Conservation (phyloP, 1,284 basidiomycete species). For the Ustilago cynodontis region DNA sequence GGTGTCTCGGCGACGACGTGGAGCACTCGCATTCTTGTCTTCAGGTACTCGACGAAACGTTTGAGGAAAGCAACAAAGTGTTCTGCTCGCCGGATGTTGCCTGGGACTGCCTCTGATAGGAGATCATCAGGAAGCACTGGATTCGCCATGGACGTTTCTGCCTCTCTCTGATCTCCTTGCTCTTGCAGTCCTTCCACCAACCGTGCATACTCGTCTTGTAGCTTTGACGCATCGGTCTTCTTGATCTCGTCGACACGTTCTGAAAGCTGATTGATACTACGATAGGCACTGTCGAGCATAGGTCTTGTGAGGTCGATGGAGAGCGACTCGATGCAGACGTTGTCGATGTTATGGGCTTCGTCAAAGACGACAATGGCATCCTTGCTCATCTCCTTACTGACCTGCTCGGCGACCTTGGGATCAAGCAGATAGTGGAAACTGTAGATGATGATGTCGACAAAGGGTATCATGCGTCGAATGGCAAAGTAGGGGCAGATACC, state of each 20-base stretch:
- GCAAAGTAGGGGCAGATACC: slow-evolving; percentile 96
- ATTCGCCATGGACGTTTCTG: slow-evolving; percentile 84
- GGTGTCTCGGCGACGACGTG: slow-evolving; percentile 99
- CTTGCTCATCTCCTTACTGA: slow-evolving; percentile 96
- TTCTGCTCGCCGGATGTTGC: slow-evolving; percentile 97
- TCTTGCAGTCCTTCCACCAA: slow-evolving; percentile 91
- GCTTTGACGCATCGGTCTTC: slow-evolving; percentile 87
- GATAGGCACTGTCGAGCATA: slow-evolving; percentile 93
- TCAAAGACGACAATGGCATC: slow-evolving; percentile 99
- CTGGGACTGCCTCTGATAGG: slow-evolving; percentile 93
- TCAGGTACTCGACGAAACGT: slow-evolving; percentile 97
- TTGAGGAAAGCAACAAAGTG: slow-evolving; percentile 99
- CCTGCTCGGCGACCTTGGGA: slow-evolving; percentile 98
- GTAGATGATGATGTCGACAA: slow-evolving; percentile 96
- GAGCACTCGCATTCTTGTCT: slow-evolving; percentile 98
- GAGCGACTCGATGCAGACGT: slow-evolving; percentile 98
- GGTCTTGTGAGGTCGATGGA: slow-evolving; percentile 98
- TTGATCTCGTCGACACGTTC: slow-evolving; percentile 99
- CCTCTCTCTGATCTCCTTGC: slow-evolving; percentile 74
- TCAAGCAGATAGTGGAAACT: slow-evolving; percentile 99
- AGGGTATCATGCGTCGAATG: slow-evolving; percentile 96
- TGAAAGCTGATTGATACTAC: slow-evolving; percentile 87
- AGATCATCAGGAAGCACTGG: slow-evolving; percentile 96
- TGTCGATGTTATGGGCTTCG: slow-evolving; percentile 99
- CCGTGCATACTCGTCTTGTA: slow-evolving; percentile 97